phyloP scores from a whole-genome alignment of 2,329 filamentous ascomycete genomes.

The Trichophyton verrucosum region DNA sequence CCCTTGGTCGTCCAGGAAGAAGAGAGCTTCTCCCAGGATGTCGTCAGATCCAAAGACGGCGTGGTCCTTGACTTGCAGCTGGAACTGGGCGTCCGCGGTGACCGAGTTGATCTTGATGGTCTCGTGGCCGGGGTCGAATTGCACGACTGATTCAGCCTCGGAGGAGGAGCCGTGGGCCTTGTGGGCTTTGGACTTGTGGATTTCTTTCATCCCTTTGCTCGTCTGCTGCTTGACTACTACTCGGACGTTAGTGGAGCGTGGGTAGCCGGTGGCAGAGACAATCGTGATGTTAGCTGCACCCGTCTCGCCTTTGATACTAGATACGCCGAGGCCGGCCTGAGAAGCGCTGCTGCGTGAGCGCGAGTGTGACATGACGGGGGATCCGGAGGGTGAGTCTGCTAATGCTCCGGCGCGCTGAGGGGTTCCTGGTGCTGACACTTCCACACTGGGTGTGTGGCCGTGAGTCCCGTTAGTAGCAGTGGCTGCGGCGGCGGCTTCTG shows the following conservation, averaged over 20 bases:
- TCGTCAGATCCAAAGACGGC: constrained; percentile 74
- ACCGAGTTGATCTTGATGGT: constrained; percentile 62
- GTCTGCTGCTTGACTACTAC: constrained; percentile 56
- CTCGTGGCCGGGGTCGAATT: constrained; percentile 54
- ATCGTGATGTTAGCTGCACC: constrained; percentile 74
- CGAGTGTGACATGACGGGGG: constrained; percentile 29
- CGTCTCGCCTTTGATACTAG: constrained; percentile 42
- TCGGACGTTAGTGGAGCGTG: constrained; percentile 64
- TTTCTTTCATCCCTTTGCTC: constrained; percentile 57
- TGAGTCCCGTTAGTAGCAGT: constrained; percentile 4
- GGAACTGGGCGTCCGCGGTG: constrained; percentile 72
- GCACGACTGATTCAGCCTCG: constrained; percentile 42
- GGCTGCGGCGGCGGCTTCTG: neutral
- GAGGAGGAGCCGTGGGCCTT: constrained; percentile 45
- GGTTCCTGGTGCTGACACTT: constrained; percentile 14
- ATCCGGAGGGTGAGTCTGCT: constrained; percentile 12
- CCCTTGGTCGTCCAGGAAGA: constrained; percentile 76
- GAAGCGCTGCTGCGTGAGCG: constrained; percentile 39
- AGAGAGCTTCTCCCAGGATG: constrained; percentile 70
- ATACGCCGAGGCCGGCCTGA: constrained; percentile 36
- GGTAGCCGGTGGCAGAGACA: constrained; percentile 65
- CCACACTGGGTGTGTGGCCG: constrained; percentile 9
- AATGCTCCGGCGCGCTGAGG: constrained; percentile 34
- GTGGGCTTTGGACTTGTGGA: constrained; percentile 87
- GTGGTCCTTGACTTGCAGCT: constrained; percentile 73